phyloP scores from a whole-genome alignment of 768 basidiomycete genomes.

The Mycena chlorophos region DNA sequence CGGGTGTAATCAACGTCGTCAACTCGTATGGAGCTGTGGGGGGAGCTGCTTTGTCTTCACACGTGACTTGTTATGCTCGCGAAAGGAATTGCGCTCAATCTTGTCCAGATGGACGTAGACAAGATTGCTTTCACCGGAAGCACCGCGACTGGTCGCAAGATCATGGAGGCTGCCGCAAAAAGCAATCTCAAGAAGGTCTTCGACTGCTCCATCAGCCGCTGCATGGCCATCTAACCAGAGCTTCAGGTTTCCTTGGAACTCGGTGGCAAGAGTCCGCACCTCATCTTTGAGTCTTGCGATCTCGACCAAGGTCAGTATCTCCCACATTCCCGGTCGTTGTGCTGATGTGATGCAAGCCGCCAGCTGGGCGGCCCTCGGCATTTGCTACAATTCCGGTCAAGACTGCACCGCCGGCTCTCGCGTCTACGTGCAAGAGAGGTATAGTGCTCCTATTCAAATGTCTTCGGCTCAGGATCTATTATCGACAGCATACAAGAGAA shows the following conservation, averaged over 20 bases:
- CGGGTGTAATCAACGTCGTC: conserved; percentile 88
- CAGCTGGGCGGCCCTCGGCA: conserved; percentile 82
- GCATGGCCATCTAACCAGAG: no score
- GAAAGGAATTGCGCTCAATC: conserved; percentile 34
- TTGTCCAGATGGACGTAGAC: conserved; percentile 87
- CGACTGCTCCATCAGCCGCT: no score
- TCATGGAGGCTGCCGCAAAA: conserved; percentile 90
- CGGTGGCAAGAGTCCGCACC: conserved; percentile 88
- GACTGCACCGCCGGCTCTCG: conserved; percentile 93
- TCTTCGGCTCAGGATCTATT: neutral
- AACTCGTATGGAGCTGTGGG: conserved; percentile 81
- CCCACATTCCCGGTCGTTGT: neutral
- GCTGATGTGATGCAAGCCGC: conserved; percentile 50
- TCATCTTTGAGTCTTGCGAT: conserved; percentile 90
- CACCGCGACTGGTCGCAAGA: conserved; percentile 82
- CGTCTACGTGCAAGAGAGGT: conserved; percentile 76
- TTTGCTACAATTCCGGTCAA: conserved; percentile 89
- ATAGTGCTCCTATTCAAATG: neutral
- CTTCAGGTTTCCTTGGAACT: conserved; percentile 94
- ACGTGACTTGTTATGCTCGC: neutral
- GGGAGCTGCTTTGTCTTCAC: conserved; percentile 51
- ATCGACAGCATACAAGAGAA: conserved; percentile 69
- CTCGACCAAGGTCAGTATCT: conserved; percentile 69
- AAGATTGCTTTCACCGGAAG: conserved; percentile 97
- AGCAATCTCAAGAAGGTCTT: conserved; percentile 95